Evolutionary conservation across 1,284 basidiomycete genomes (phyloP), one percentile per base, ranked within the genome.

Genomic region (Anthracocystis panici-leucophaei): DNA sequence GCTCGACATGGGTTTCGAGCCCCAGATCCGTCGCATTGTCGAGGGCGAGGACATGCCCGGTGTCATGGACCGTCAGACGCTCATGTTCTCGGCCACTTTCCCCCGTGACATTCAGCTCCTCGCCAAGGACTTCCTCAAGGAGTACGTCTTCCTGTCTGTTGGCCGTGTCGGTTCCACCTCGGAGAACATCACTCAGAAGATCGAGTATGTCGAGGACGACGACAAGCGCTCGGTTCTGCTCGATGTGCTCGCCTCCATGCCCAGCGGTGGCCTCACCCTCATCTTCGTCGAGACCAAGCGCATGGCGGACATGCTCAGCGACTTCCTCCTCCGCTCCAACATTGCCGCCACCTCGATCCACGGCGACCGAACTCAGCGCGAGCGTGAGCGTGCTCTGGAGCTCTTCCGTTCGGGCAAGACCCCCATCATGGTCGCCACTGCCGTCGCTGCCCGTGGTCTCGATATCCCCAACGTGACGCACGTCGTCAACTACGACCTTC

Each of bases 1-100:
- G 96, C 90, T 99, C 82, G 96, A 99, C 89, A 99, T 99, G 96
- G 96, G 96, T 92, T 99, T 99, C 89, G 96, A 99, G 88, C 97
- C 97, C 69, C 96, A 99, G 88, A 99, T 99, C 84, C 91, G 96
- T 76, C 90, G 95, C 55, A 99, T 99, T 85, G 97, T 99, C 33
- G 93, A 98, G 86, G 93, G 93, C 76, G 95, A 96, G 84, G 97
- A 99, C 87, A 99, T 99, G 96, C 95, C 97, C 29, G 93, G 91
- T 59, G 91, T 93, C 25, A 88, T 90, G 60, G 91, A 95, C 31
- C 93, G 97, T 73, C 97, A 99, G 86, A 99, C 97, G 9, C 92
- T 99, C 88, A 99, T 99, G 96, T 99, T 99, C 89, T 95, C 93
- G 73, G 97, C 97, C 51, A 99, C 97, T 52, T 99, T 99, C 91